These are phyloP conservation scores for Scedosporium aurantiacum DNA, from an alignment of 2,329 filamentous ascomycete species.

Conservation along the genomic window DNA sequence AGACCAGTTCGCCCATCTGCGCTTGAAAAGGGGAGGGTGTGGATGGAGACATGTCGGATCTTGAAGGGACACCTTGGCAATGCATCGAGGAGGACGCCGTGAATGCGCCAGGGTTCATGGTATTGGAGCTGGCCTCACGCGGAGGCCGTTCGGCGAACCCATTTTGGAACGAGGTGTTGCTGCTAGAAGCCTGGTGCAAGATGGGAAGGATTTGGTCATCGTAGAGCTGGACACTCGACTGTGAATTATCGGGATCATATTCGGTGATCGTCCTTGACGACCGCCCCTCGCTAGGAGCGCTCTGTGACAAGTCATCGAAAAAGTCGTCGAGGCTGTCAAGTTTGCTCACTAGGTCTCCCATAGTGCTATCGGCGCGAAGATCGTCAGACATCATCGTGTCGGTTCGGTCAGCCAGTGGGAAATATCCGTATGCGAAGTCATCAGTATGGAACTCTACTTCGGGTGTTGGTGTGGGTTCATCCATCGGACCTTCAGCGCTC, in stretches of 20 bases:
- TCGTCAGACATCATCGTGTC: conserved; percentile 93
- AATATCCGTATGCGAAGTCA: conserved; percentile 73
- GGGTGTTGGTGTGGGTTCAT: conserved; percentile 58
- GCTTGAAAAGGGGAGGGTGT: conserved; percentile 23
- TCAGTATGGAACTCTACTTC: conserved; percentile 91
- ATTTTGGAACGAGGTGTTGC: conserved; percentile 75
- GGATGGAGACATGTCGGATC: background rate
- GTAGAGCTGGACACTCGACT: conserved; percentile 73
- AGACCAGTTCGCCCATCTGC: conserved; percentile 51
- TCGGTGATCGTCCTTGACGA: conserved; percentile 54
- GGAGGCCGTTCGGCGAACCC: conserved; percentile 68
- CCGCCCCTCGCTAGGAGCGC: conserved; percentile 43
- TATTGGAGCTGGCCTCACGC: conserved; percentile 48
- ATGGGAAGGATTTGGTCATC: conserved; percentile 90
- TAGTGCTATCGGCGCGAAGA: conserved; percentile 56
- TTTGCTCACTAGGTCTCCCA: conserved; percentile 73
- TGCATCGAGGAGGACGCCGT: conserved; percentile 40
- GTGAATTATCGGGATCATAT: conserved; percentile 53
- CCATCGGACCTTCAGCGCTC: conserved; percentile 45
- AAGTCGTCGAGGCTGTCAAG: conserved; percentile 73
- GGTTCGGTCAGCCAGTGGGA: conserved; percentile 59
- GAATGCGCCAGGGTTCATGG: conserved; percentile 53
- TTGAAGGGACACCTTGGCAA: conserved; percentile 22
- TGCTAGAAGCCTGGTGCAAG: conserved; percentile 72
- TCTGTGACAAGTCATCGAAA: conserved; percentile 57